These are phyloP conservation scores for Wickerhamomyces kurtzmanii DNA, from an alignment of 805 yeast species.

Conservation along the genomic window DNA sequence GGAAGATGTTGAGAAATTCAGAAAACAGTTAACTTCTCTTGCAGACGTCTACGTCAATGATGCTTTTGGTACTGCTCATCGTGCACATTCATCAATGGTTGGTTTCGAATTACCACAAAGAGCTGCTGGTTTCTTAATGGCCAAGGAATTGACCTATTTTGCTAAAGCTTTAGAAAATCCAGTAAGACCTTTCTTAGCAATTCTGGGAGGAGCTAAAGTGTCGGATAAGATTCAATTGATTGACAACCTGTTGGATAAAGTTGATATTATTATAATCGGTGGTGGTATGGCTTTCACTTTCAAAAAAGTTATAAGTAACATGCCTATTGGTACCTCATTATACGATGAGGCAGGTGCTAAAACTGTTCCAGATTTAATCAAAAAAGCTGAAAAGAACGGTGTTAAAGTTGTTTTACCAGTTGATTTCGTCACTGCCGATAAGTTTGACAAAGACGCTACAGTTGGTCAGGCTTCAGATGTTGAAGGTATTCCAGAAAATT, in stretches of 20 bases:
- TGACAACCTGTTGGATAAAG: slow-evolving; percentile 95
- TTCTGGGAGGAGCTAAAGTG: slow-evolving; percentile 99
- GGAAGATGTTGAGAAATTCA: slow-evolving; percentile 78
- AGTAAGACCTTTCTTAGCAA: slow-evolving; percentile 95
- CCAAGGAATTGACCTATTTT: slow-evolving; percentile 94
- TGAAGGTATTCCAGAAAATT: slow-evolving; percentile 89
- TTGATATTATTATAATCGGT: slow-evolving; percentile 87
- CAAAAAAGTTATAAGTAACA: slow-evolving; percentile 82
- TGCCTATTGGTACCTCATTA: slow-evolving; percentile 86
- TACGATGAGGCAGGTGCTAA: slow-evolving; percentile 93
- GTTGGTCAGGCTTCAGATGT: slow-evolving; percentile 77
- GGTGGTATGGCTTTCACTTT: slow-evolving; percentile 99
- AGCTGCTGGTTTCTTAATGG: slow-evolving; percentile 98
- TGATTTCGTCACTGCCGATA: slow-evolving; percentile 94
- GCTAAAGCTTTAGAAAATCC: slow-evolving; percentile 99
- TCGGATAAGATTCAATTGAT: slow-evolving; percentile 98
- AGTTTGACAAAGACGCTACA: slow-evolving; percentile 85
- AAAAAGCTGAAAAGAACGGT: slow-evolving; percentile 92
- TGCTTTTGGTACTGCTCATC: slow-evolving; percentile 99
- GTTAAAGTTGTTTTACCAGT: slow-evolving; percentile 92
- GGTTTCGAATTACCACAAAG: slow-evolving; percentile 92
- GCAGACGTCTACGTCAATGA: slow-evolving; percentile 98
- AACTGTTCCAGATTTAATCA: slow-evolving; percentile 85
- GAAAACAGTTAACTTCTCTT: slow-evolving; percentile 79
- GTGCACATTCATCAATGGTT: slow-evolving; percentile 99